These are phyloP conservation scores for Globisporangium spiculum DNA, from an alignment of 352 stramenopile genomes.

Conservation along the genomic window DNA sequence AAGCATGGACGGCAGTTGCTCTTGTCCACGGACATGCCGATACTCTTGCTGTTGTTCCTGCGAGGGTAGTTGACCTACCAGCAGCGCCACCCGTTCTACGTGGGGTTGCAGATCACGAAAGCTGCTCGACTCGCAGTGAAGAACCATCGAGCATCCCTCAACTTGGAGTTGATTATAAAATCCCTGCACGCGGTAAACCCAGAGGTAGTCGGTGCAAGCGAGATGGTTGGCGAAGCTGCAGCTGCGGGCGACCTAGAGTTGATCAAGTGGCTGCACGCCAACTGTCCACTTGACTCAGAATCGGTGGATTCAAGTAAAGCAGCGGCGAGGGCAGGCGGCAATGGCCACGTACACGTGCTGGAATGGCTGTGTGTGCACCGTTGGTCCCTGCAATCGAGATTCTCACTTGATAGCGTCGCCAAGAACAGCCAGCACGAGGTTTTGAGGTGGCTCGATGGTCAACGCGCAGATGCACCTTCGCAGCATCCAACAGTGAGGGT, in stretches of 20 bases:
- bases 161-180: not conserved
- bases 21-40: too few relatives aligned
- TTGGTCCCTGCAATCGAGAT: not conserved
- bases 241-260: not conserved
- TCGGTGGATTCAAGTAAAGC: not conserved
- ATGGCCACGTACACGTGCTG: conserved; percentile 24
- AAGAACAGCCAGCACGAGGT: not conserved
- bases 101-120: not conserved
- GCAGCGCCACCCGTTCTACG: not conserved
- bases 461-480: not conserved
- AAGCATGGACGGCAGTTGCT: too few relatives aligned
- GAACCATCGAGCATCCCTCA: not conserved
- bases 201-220: not conserved
- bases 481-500: not conserved
- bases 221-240: not conserved
- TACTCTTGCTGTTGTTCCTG: too few relatives aligned
- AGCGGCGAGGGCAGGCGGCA: not conserved
- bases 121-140: not conserved
- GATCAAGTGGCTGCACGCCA: not conserved
- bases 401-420: not conserved
- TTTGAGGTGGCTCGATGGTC: not conserved
- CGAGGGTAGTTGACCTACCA: not conserved
- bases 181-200: not conserved
- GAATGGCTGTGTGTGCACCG: not conserved
- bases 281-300: not conserved